Base-by-base conservation (phyloP, 495 filamentous ascomycete genomes). In the Podospora conica region DNA sequence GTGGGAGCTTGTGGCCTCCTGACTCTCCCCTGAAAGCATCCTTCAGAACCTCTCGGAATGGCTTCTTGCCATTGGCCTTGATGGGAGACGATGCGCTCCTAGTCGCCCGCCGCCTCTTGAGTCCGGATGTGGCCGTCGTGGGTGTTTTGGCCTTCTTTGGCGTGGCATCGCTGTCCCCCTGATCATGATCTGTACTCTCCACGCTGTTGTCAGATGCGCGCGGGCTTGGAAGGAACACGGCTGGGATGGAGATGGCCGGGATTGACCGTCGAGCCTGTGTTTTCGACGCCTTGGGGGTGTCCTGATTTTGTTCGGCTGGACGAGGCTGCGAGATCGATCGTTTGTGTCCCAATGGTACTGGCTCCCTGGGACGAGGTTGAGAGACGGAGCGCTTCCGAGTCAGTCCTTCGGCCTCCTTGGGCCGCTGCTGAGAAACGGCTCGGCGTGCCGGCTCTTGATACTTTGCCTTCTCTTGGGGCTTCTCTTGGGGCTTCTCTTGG, bases 11-110 rank as follows among this genome's bases (percentile, higher is more conserved):
- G 60, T 79, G 74, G 4, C 75, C 77, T 12, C 69, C 77, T 0
- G 84, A 86, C 68, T 86, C 82, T 12, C 84, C 84, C n/a, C 78
- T 75, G 69, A 86, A 86, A 11, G 83, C 84, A 67, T 83, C 82
- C 58, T 78, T 81, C 9, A 86, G 74, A 23, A 77, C 78, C 27
- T 84, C 83, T 22, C 83, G 79, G 61, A 84, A 74, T 0, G 79
- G 74, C 54, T 71, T 79, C 63, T 73, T 81, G 1, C 69, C 72
- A 21, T 69, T 65, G 9, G 71, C 54, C 62, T 78, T 85, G 2
- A 75, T 68, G 8, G 82, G 75, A 11, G 78, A 74, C 7, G 80
- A 70, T 21, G 78, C 66, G 60, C 75, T 72, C 67, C 81, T 77
- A 40, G 81, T 83, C 11, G 83, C 82, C 58, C 76, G 77, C 53